These are phyloP conservation scores for Schizophyllum commune DNA, from an alignment of 1,284 basidiomycete species.

Conservation along the genomic window DNA sequence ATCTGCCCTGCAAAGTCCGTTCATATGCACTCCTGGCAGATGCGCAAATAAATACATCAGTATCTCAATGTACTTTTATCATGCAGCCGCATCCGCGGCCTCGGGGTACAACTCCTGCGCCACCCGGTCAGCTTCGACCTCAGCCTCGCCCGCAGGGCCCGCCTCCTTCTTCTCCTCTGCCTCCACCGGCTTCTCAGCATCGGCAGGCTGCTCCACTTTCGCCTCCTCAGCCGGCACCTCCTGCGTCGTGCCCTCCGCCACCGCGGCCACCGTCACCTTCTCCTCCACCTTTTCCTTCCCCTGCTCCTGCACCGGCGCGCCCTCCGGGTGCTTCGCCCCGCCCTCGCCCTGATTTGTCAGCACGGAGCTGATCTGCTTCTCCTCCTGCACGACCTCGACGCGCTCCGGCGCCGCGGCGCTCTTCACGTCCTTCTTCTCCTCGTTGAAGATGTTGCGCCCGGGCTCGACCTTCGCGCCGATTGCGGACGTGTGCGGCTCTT, in stretches of 20 bases:
- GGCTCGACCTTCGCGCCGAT: conserved; percentile 52
- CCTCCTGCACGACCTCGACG: conserved; percentile 18
- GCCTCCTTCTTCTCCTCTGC: conserved; percentile 12
- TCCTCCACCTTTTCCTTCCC: conserved; percentile 8
- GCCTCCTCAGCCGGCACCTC: neutral
- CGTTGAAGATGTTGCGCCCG: conserved; percentile 56
- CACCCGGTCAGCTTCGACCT: conserved; percentile 42
- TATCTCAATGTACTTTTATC: neutral
- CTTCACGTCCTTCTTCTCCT: conserved; percentile 29
- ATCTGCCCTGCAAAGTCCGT: neutral
- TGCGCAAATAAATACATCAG: neutral
- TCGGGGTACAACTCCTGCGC: conserved; percentile 50
- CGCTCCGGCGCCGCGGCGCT: conserved; percentile 19
- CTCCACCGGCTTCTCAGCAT: conserved; percentile 2
- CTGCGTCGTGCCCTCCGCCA: neutral
- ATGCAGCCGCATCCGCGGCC: conserved; percentile 10
- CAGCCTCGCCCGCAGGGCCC: conserved; percentile 39
- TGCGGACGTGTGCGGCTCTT: conserved; percentile 30
- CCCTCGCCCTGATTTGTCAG: conserved; percentile 7
- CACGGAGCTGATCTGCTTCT: conserved; percentile 29
- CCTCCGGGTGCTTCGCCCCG: conserved; percentile 1
- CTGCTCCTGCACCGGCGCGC: conserved; percentile 3
- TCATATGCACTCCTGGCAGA: neutral
- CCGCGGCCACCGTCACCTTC: neutral
- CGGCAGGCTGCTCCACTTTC: neutral